Base-by-base conservation (phyloP, 192 early-diverging fungal genomes). In the Backusella westeae region DNA sequence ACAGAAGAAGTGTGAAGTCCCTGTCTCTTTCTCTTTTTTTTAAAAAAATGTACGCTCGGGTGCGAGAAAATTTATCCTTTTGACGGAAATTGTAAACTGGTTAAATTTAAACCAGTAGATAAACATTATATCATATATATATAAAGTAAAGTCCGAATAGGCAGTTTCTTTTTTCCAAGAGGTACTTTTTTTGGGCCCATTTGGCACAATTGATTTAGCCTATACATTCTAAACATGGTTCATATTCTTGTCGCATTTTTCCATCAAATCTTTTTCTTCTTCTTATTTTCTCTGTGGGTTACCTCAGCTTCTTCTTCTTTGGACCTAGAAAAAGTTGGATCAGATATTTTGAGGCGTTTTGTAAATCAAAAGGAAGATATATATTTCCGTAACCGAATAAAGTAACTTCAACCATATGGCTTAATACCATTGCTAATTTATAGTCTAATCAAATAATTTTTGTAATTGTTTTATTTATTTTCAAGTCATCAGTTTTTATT, bases 41-140 rank as follows among this genome's bases (percentile, higher is more conserved):
- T 19, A 52, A 52, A 59, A 63, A 63, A 63, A 63, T 29, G 56
- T 29, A 63, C 56, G 23, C 4, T 63, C 23, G 56, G 56, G n/a
- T 63, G 56, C 56, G 56, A 63, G 56, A 63, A 63, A 63, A 26
- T 63, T 63, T 63, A 26, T 63, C 56, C 56, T 63, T 63, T 63
- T 63, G 56, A 63, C 56, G 56, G 56, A 29, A 63, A 63, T 63
- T 63, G 26, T 63, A 63, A 26, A 23, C 56, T 63, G 56, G 56
- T 63, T 63, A 63, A 63, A 63, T 63, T 63, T 63, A 63, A 29
- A 63, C 56, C 56, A 63, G 56, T 29, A 63, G 56, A 63, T 63
- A 63, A 63, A 63, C 23, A 29, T 63, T 63, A 63, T 63, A 63
- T 63, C 56, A 63, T 44, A 32, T 44, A 44, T 63, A 63, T 63